These are phyloP conservation scores for Amanita jacksonii DNA, from an alignment of 768 basidiomycete genomes.

Conservation along the genomic window DNA sequence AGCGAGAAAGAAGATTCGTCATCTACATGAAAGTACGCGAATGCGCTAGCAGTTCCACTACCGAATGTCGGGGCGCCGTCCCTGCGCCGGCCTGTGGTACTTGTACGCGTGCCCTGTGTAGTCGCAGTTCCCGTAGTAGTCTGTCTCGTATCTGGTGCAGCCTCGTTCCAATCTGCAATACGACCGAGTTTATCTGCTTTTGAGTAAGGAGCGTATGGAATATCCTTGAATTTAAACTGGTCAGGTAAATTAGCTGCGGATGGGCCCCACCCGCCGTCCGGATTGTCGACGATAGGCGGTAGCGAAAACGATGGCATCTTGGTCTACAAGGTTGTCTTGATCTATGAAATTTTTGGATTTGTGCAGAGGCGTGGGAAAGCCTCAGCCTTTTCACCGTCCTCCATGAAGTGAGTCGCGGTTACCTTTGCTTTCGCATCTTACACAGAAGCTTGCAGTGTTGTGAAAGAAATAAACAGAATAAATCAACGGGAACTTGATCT, in stretches of 20 bases:
- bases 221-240: slow-evolving; percentile 96
- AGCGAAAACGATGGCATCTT: slow-evolving; percentile 76
- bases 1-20: slow-evolving; percentile 96
- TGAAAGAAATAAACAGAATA: slow-evolving; percentile 88
- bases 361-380: slow-evolving; percentile 28
- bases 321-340: no score
- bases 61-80: slow-evolving; percentile 84
- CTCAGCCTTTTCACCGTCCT: slow-evolving; percentile 15
- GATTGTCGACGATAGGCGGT: slow-evolving; percentile 84
- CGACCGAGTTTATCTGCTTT: slow-evolving; percentile 98
- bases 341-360: slow-evolving; percentile 4
- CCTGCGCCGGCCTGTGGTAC: slow-evolving; percentile 49
- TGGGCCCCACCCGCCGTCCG: slow-evolving; percentile 91
- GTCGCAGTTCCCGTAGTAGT: slow-evolving; percentile 37
- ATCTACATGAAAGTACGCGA: slow-evolving; percentile 96
- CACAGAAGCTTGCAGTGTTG: slow-evolving; percentile 47
- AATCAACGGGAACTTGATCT: slow-evolving; percentile 85
- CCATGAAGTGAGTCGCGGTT: slow-evolving; percentile 59
- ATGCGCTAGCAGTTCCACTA: slow-evolving; percentile 82
- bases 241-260: slow-evolving; percentile 71
- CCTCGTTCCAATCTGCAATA: slow-evolving; percentile 96
- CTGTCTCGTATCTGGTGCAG: slow-evolving; percentile 55
- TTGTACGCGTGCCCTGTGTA: slow-evolving; percentile 38
- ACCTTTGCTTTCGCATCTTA: background rate
- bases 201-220: slow-evolving; percentile 97